phyloP scores from a whole-genome alignment of 805 yeast species.

The Candida corydali region DNA sequence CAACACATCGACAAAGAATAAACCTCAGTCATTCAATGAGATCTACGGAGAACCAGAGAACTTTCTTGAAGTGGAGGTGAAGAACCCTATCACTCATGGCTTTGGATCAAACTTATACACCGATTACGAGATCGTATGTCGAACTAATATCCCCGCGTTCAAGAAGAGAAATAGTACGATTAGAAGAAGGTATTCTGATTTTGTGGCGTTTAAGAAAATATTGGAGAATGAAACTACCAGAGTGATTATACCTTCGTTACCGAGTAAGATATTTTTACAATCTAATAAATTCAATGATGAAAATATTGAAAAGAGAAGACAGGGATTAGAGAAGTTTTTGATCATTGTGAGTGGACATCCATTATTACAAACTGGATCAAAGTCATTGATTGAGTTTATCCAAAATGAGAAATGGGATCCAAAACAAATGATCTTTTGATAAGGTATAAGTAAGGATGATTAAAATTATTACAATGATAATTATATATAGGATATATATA shows the following conservation, averaged over 20 bases:
- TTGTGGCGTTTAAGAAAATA: conserved; percentile 72
- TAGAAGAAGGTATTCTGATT: conserved; percentile 85
- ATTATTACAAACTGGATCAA: conserved; percentile 78
- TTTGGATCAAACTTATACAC: conserved; percentile 68
- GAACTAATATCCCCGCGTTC: conserved; percentile 90
- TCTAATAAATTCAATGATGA: conserved; percentile 74
- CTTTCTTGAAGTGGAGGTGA: conserved; percentile 86
- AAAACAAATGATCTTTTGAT: conserved; percentile 8
- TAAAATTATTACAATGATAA: no score
- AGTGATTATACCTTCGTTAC: conserved; percentile 81
- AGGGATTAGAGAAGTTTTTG: conserved; percentile 79
- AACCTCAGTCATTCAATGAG: conserved; percentile 66
- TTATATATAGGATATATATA: no score
- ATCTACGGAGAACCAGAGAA: conserved; percentile 93
- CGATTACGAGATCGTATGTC: conserved; percentile 85
- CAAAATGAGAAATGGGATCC: conserved; percentile 80
- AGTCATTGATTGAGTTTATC: conserved; percentile 73
- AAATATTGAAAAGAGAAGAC: conserved; percentile 76
- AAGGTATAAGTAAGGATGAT: no score
- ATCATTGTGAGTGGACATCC: conserved; percentile 88
- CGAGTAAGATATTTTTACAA: conserved; percentile 76
- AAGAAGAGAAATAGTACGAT: conserved; percentile 59
- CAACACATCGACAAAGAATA: conserved; percentile 34
- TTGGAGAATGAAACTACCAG: conserved; percentile 72
- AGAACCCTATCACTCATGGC: conserved; percentile 75